phyloP scores from a whole-genome alignment of 768 basidiomycete genomes.

The Termitomyces titanicus region DNA sequence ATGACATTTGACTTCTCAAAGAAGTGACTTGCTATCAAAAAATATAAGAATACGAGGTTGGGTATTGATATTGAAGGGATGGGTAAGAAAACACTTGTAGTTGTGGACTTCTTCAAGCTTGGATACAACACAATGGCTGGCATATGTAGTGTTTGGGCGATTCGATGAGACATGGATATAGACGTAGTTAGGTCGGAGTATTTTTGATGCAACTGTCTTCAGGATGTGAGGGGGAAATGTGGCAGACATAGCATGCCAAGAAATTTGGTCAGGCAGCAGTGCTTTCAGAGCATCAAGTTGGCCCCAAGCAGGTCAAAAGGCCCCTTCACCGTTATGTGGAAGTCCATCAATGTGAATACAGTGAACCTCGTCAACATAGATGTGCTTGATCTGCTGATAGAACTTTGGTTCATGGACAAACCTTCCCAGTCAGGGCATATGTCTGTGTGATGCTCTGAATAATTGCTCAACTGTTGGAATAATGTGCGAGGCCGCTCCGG shows the following conservation, averaged over 20 bases:
- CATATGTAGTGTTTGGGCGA: slow-evolving; percentile 26
- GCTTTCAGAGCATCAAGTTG: background rate
- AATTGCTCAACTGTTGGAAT: too few species aligned
- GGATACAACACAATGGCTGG: slow-evolving; percentile 20
- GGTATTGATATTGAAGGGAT: slow-evolving; percentile 4
- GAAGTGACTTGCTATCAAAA: background rate
- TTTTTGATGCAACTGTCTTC: slow-evolving; percentile 5
- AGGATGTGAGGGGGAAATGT: slow-evolving; percentile 23
- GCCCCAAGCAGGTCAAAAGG: too few species aligned
- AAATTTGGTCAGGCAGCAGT: background rate
- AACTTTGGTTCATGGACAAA: too few species aligned
- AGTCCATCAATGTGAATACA: too few species aligned
- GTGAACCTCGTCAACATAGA: too few species aligned
- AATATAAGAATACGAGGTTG: slow-evolving; percentile 13
- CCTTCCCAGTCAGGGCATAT: too few species aligned
- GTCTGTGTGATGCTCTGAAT: too few species aligned
- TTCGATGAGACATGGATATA: slow-evolving; percentile 21
- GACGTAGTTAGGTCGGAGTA: background rate
- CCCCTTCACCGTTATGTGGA: too few species aligned
- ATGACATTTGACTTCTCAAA: background rate
- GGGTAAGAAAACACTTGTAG: slow-evolving; percentile 20
- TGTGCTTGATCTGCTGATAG: too few species aligned
- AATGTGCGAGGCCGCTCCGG: too few species aligned
- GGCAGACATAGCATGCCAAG: slow-evolving; percentile 4
- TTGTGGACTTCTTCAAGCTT: slow-evolving; percentile 18